Evolutionary conservation across 2,329 filamentous ascomycete genomes (phyloP).

Genomic region (Lecanicillium sp.): DNA sequence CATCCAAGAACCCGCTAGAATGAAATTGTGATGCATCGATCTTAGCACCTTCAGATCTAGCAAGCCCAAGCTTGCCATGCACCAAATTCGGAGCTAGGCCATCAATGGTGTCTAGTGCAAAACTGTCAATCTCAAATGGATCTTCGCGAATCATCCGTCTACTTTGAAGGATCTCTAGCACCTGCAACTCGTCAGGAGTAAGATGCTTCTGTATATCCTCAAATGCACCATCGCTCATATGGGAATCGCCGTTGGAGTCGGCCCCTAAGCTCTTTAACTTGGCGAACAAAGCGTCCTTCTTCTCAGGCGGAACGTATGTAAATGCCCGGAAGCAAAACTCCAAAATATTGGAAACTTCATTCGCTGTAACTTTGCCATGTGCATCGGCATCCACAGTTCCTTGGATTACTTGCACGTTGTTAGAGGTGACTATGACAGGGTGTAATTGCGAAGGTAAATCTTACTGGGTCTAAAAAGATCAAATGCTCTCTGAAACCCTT

Average conservation of each 20-base stretch:
- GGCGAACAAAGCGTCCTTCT: constrained; percentile 11
- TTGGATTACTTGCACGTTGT: constrained; percentile 24
- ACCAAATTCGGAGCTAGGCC: constrained; percentile 9
- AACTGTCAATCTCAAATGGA: constrained; percentile 11
- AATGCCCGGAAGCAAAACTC: background rate
- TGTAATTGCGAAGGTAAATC: constrained; percentile 7
- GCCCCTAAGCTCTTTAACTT: constrained; percentile 9
- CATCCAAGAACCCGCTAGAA: background rate
- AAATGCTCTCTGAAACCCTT: constrained; percentile 36
- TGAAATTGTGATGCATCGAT: background rate
- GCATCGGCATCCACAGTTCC: constrained; percentile 22
- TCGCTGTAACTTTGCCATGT: too few relatives aligned
- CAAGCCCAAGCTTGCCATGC: constrained; percentile 10
- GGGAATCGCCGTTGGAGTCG: background rate
- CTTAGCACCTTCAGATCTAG: background rate
- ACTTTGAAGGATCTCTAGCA: constrained; percentile 8
- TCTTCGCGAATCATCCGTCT: constrained; percentile 11
- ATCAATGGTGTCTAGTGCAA: constrained; percentile 11
- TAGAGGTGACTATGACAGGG: too few relatives aligned
- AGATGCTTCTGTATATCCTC: constrained; percentile 3
- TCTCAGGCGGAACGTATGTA: constrained; percentile 1
- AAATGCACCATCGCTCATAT: background rate
- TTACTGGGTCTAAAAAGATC: constrained; percentile 29
- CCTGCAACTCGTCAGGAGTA: constrained; percentile 9
- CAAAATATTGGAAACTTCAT: background rate